Evolutionary conservation across 345 rosid genomes (phyloP).

Genomic region (Citrus mangshanensis): DNA sequence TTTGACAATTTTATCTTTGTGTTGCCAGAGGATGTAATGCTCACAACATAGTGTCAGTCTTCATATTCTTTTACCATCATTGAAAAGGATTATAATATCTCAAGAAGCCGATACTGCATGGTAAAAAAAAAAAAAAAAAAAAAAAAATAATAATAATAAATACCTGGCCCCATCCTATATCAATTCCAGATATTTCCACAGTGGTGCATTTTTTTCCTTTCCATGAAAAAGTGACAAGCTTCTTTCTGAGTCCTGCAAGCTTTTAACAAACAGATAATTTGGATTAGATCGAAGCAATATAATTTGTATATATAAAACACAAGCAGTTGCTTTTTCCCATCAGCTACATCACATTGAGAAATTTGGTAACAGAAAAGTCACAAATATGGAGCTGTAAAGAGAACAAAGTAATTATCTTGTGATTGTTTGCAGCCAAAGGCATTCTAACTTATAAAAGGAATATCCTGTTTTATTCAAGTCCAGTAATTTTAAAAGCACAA

Average conservation of each 20-base stretch:
- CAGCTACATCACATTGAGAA: not conserved
- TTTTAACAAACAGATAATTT: slow-evolving; percentile 31
- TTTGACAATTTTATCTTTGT: not conserved
- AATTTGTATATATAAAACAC: not conserved
- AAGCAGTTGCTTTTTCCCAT: not conserved
- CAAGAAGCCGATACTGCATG: not conserved
- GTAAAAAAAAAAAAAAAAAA: too few species aligned
- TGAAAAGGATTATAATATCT: not conserved
- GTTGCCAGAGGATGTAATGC: not conserved
- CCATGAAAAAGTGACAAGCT: slow-evolving; percentile 61
- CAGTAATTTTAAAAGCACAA: not conserved
- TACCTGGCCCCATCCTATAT: slow-evolving; percentile 99
- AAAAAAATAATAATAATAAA: not conserved
- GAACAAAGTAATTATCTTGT: not conserved
- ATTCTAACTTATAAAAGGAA: not conserved
- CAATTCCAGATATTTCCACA: slow-evolving; percentile 95
- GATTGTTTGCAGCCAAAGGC: not conserved
- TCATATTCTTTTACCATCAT: slow-evolving; percentile 3
- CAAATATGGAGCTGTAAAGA: not conserved
- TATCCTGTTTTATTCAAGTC: not conserved
- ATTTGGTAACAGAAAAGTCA: not conserved
- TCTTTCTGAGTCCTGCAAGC: slow-evolving; percentile 79
- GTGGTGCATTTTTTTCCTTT: slow-evolving; percentile 45
- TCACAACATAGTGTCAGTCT: not conserved
- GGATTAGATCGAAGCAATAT: slow-evolving; percentile 5